phyloP scores from a whole-genome alignment of 2,329 filamentous ascomycete genomes.

The Dactylellina sp. region DNA sequence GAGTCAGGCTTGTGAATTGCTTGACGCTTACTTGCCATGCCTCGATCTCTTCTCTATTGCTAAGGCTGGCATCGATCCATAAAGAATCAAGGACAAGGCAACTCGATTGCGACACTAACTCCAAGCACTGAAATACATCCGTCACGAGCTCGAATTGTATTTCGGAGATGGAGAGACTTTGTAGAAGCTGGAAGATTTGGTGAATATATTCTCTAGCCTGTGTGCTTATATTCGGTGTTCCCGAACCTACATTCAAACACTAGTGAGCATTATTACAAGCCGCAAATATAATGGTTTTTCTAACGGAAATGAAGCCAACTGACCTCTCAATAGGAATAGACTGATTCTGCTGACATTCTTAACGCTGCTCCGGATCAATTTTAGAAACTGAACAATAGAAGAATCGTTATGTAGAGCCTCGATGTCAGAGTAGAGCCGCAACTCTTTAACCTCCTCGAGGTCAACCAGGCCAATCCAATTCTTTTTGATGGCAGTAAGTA shows the following conservation, averaged over 20 bases:
- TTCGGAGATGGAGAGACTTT: slow-evolving; percentile 1
- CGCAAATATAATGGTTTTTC: too few relatives aligned
- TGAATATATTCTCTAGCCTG: slow-evolving; percentile 21
- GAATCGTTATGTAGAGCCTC: slow-evolving; percentile 18
- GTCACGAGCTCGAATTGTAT: slow-evolving; percentile 44
- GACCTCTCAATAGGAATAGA: slow-evolving; percentile 38
- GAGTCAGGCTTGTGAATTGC: slow-evolving; percentile 38
- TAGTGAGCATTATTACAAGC: not conserved
- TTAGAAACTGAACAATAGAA: slow-evolving; percentile 30
- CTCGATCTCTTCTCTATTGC: slow-evolving; percentile 42
- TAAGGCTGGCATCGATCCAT: slow-evolving; percentile 45
- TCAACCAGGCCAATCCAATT: slow-evolving; percentile 28
- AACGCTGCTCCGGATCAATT: slow-evolving; percentile 15
- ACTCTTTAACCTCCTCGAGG: slow-evolving; percentile 23
- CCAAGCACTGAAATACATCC: slow-evolving; percentile 36
- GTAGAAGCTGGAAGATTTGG: slow-evolving; percentile 34
- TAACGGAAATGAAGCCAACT: not conserved
- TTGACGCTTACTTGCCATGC: slow-evolving; percentile 49
- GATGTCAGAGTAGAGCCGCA: slow-evolving; percentile 43
- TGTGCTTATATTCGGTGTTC: slow-evolving; percentile 16
- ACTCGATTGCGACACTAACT: slow-evolving; percentile 27
- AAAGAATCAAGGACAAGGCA: slow-evolving; percentile 28
- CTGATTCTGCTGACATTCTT: slow-evolving; percentile 21
- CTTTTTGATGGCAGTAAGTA: slow-evolving; percentile 25
- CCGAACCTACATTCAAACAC: slow-evolving; percentile 14